Conservation (phyloP, 2,329 filamentous ascomycete genomes). For the Fusarium denticulatum region DNA sequence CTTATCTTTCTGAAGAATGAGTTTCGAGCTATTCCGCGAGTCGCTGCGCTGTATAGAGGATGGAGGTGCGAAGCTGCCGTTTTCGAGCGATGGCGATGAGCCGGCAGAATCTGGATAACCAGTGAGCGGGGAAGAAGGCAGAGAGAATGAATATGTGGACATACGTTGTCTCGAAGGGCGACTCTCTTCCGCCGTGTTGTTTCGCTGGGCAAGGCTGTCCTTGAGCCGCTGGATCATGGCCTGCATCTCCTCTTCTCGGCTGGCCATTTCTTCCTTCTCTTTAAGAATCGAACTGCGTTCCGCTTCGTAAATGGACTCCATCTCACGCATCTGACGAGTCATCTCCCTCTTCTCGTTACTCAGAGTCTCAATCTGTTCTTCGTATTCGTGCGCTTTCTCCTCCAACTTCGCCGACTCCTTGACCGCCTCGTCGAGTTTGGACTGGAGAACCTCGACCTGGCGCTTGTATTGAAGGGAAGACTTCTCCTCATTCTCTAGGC, state of each 20-base stretch:
- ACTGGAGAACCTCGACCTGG: constrained; percentile 85
- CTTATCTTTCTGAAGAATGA: constrained; percentile 95
- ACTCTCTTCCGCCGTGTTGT: constrained; percentile 66
- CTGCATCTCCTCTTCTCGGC: constrained; percentile 90
- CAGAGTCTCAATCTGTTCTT: constrained; percentile 82
- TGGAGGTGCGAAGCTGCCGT: constrained; percentile 85
- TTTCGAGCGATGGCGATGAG: constrained; percentile 75
- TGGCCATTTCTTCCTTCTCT: constrained; percentile 89
- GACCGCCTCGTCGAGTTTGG: constrained; percentile 84
- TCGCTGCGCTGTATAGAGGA: constrained; percentile 87
- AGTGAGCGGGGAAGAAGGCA: constrained; percentile 33
- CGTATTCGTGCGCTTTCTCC: constrained; percentile 86
- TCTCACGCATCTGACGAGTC: constrained; percentile 84
- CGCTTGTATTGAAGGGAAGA: constrained; percentile 83
- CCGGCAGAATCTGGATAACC: constrained; percentile 51
- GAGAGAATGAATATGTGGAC: constrained; percentile 49
- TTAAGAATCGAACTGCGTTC: constrained; percentile 88
- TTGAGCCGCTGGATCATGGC: constrained; percentile 90
- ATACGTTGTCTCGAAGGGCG: constrained; percentile 65
- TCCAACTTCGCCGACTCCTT: constrained; percentile 88
- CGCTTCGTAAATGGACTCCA: constrained; percentile 91
- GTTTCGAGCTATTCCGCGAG: constrained; percentile 87
- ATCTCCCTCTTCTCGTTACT: constrained; percentile 87
- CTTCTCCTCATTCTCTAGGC: constrained; percentile 82
- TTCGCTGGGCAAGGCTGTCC: constrained; percentile 84